Base-by-base conservation (phyloP, 1,284 basidiomycete genomes). In the Melampsora americana region DNA sequence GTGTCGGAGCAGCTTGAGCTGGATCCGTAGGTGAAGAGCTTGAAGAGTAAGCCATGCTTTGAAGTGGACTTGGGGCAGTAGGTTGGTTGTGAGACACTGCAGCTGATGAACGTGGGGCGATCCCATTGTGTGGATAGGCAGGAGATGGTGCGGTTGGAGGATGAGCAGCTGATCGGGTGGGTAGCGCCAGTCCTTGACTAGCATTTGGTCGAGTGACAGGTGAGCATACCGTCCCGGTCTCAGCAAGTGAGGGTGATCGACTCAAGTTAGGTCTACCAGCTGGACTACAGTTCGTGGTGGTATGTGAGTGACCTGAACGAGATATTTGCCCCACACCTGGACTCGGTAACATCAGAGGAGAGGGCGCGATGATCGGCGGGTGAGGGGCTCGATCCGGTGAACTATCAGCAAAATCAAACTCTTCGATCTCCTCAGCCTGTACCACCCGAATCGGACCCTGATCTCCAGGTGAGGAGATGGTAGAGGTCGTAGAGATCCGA, bases 331-430 rank as follows among this genome's bases (percentile, higher is more conserved):
- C 26, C 12, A 61, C 39, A 23, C 60, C 70, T 39, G 70, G 70
- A 73, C 70, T 73, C 16, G 70, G 70, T 12, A 66, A 42, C 23
- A 61, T 39, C 32, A 65, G 48, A 48, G 70, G 70, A 16, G 70
- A 73, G 14, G 61, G 61, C 4, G 35, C 62, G 35, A 26, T 35
- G 39, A 35, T 42, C 56, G 72, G 50, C 44, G 66, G 72, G 60
- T 26, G 64, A 28, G 72, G 72, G 60, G 50, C 65, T n/a, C 64
- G 72, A 59, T 74, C 72, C 18, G 72, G 64, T 50, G 72, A 56
- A 66, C 72, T 74, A 48, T 67, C 72, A 12, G 56, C 64, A 67
- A 74, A 74, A 48, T 74, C 72, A 67, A 74, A 74, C 28, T 74
- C 72, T 53, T 74, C 72, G 4, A 74, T 50, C 64, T 74, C 72